Evolutionary conservation across 768 basidiomycete species (phyloP), one percentile per base, ranked within the genome.

Genomic region (Tulasnella sp.): DNA sequence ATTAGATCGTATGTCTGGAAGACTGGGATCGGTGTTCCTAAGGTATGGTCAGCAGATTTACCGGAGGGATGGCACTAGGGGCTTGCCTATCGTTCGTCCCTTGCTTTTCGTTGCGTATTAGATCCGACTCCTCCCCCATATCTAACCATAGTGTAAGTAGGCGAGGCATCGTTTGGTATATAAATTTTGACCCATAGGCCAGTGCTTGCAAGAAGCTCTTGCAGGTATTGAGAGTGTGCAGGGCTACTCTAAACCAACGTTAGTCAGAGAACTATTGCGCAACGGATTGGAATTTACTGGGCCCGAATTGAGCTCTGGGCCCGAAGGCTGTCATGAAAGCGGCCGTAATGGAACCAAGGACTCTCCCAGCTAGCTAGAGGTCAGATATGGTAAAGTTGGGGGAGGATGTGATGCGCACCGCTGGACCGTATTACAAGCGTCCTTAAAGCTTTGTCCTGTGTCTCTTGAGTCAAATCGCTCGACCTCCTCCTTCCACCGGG

Each of bases 71-170:
- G 22, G 45, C 11, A 34, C 22, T 52, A 4, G 54, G 11, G n/a
- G 31, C 37, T 52, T 31, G 38, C 45, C 73, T 58, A 11, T 52
- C 73, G 37, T 36, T 58, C 38, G 73, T 58, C 52, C 73, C 49
- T 49, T 34, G 36, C 52, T 54, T 70, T 25, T 67, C 52, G 37
- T 29, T 37, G 29, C 73, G 71, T 36, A 81, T 71, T 14, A 82
- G 45, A 1, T 72, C 78, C 9, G 80, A 78, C n/a, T 87, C 84
- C 72, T 95, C 95, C n/a, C 91, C 95, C 77, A 93, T 82, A 82
- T 97, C 96, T 71, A 99, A 84, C 96, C 96, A 99, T 38, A 99
- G 88, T 0, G 96, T 99, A 11, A 99, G 86, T 78, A 98, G 86
- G 52, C 97, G 90, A 0, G 97, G 96, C 77, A 99, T 89, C 0